Percentiles rank a stretch among this genome's conserved stretches.
These are phyloP conservation scores for Umbelopsis ramanniana DNA, from an alignment of 192 early-diverging fungal species.

Conservation along the genomic window DNA sequence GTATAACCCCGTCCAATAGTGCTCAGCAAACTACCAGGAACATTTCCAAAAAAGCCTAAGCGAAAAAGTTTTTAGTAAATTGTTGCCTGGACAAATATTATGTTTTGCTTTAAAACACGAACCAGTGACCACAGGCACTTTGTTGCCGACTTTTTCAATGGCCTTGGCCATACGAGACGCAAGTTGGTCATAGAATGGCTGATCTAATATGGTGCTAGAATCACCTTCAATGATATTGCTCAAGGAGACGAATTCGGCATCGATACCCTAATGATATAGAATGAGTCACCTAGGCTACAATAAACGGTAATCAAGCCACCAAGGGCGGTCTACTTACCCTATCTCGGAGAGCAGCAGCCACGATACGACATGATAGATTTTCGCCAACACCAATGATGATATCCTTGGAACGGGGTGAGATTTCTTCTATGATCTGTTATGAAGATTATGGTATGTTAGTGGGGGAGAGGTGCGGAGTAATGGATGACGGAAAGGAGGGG, in stretches of 20 bases:
- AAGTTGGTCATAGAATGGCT: conserved; percentile 88
- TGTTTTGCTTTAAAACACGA: not conserved
- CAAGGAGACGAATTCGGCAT: conserved; percentile 79
- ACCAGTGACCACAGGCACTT: conserved; percentile 79
- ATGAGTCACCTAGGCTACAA: not conserved
- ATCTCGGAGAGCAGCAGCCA: conserved; percentile 73
- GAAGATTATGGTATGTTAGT: no score
- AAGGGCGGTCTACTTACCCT: conserved; percentile 20
- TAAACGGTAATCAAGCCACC: not conserved
- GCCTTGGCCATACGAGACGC: conserved; percentile 57
- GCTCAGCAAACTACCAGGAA: conserved; percentile 81
- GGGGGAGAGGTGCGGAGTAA: no score
- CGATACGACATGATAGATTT: conserved; percentile 82
- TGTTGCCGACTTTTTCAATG: conserved; percentile 49
- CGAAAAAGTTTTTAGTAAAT: not conserved
- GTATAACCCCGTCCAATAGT: conserved; percentile 95
- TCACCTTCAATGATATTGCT: conserved; percentile 73
- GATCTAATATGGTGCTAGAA: conserved; percentile 74
- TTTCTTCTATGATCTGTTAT: conserved; percentile 80
- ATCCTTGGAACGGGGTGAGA: conserved; percentile 91
- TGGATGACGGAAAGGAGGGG: no score
- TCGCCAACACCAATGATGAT: conserved; percentile 89
- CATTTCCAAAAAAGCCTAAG: conserved; percentile 85
- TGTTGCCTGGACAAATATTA: not conserved
- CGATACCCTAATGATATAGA: conserved; percentile 62